Evolutionary conservation across 192 early-diverging fungal species (phyloP).

Genomic region (Coemansia sp.): DNA sequence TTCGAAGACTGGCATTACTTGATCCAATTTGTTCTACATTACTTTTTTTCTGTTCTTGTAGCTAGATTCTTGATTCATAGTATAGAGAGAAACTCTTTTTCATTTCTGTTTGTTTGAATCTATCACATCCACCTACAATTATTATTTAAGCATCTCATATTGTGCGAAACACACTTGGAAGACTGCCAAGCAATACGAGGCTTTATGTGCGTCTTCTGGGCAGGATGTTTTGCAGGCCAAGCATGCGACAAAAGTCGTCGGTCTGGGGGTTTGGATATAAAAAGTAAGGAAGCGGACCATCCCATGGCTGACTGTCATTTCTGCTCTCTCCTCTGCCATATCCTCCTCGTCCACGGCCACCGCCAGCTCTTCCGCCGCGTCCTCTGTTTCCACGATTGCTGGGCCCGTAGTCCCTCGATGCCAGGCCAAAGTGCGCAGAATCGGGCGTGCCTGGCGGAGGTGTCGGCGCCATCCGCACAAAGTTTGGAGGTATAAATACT

Average conservation of each 20-base stretch:
- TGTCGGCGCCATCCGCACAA: conserved; percentile 69
- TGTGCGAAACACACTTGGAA: neutral
- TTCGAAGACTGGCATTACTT: neutral
- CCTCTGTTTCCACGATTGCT: conserved; percentile 14
- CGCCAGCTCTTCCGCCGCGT: neutral
- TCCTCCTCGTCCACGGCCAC: conserved; percentile 10
- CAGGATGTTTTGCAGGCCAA: conserved; percentile 60
- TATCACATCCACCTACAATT: neutral
- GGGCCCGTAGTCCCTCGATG: conserved; percentile 7
- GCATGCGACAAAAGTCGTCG: conserved; percentile 65
- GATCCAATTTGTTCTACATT: neutral
- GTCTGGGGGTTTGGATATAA: conserved; percentile 86
- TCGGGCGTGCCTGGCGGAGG: conserved; percentile 44
- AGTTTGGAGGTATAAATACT: conserved; percentile 76
- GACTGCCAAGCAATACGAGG: neutral
- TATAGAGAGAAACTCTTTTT: neutral
- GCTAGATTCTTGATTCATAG: neutral
- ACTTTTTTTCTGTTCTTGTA: neutral
- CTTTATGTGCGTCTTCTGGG: neutral
- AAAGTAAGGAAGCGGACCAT: conserved; percentile 27
- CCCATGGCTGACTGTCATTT: conserved; percentile 8
- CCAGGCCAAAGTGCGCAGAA: conserved; percentile 40
- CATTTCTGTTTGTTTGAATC: neutral
- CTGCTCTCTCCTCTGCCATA: conserved; percentile 1
- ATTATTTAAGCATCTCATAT: neutral